These are phyloP conservation scores for Trypanosoma grayi DNA, from an alignment of 208 protist species.

Conservation along the genomic window DNA sequence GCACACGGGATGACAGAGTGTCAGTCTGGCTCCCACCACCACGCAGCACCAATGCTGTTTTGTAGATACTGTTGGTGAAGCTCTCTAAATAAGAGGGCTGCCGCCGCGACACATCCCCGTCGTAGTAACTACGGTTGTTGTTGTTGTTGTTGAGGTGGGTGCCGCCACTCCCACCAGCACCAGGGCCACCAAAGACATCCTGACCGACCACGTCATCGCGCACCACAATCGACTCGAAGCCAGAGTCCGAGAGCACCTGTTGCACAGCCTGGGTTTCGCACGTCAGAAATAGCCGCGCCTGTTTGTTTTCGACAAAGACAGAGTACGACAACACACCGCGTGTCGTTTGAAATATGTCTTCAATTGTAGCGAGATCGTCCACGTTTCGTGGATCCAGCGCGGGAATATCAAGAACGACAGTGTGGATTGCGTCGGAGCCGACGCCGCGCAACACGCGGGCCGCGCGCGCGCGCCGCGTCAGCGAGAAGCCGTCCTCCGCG, in stretches of 20 bases:
- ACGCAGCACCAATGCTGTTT: conserved; percentile 61
- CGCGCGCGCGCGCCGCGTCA: neutral
- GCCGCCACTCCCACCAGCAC: conserved; percentile 16
- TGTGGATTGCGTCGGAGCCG: conserved; percentile 45
- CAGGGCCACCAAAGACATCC: conserved; percentile 23
- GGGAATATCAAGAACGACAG: conserved; percentile 76
- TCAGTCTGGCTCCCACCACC: conserved; percentile 31
- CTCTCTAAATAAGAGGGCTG: conserved; percentile 59
- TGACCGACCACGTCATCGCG: conserved; percentile 34
- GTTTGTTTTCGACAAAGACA: conserved; percentile 50
- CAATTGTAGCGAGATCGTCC: conserved; percentile 67
- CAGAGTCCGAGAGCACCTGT: conserved; percentile 38
- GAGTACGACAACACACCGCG: conserved; percentile 84
- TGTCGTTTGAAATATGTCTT: conserved; percentile 77
- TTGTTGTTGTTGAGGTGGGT: no score
- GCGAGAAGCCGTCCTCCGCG: conserved; percentile 10
- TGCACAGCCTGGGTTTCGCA: conserved; percentile 38
- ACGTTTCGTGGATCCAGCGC: conserved; percentile 52
- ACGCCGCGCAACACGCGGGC: conserved; percentile 21
- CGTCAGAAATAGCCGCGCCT: conserved; percentile 67
- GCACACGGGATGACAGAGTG: conserved; percentile 57
- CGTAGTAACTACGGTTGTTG: conserved; percentile 61
- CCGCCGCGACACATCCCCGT: conserved; percentile 7
- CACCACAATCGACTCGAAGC: conserved; percentile 57
- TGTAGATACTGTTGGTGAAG: conserved; percentile 55